A percentile compares a stretch with the other conserved stretches of the same genome.
These are phyloP conservation scores for Sarocladium brachiariae DNA, from an alignment of 2,329 filamentous ascomycete genomes.

Conservation along the genomic window DNA sequence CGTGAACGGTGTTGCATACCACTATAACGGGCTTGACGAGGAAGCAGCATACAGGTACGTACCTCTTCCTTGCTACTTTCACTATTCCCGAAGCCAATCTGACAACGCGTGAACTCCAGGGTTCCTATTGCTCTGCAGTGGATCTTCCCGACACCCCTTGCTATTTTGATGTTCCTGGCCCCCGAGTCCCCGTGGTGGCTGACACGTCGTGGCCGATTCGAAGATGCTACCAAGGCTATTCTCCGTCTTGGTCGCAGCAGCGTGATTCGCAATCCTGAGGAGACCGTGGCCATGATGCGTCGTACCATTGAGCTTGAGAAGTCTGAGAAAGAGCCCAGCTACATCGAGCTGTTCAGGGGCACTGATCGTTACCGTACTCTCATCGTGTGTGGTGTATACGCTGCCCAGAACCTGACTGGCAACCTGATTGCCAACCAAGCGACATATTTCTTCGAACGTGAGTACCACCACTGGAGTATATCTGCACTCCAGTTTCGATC, in stretches of 20 bases:
- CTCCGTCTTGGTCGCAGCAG: slow-evolving; percentile 35
- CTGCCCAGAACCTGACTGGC: slow-evolving; percentile 52
- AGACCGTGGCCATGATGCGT: slow-evolving; percentile 49
- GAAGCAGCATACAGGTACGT: background rate
- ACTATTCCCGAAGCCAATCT: too few species aligned
- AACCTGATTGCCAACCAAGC: slow-evolving; percentile 57
- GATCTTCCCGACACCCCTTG: slow-evolving; percentile 43
- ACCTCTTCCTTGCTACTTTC: too few species aligned
- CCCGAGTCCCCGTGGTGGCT: slow-evolving; percentile 50
- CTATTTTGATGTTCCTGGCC: slow-evolving; percentile 32
- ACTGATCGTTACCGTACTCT: slow-evolving; percentile 46
- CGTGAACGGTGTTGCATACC: slow-evolving; percentile 46
- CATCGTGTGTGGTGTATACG: slow-evolving; percentile 51
- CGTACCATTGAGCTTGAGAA: slow-evolving; percentile 48
- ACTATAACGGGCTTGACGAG: slow-evolving; percentile 31
- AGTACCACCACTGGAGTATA: too few species aligned
- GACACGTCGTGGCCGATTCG: slow-evolving; percentile 37
- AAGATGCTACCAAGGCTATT: slow-evolving; percentile 36
- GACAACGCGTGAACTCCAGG: too few species aligned
- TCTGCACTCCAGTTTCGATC: too few species aligned
- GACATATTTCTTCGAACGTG: slow-evolving; percentile 48
- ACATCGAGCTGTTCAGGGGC: slow-evolving; percentile 46
- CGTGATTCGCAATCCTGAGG: slow-evolving; percentile 15
- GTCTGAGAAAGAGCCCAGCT: slow-evolving; percentile 33
- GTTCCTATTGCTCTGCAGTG: slow-evolving; percentile 50